Evolutionary conservation across 805 yeast genomes (phyloP).

Genomic region (Nakazawaea anatomiae): DNA sequence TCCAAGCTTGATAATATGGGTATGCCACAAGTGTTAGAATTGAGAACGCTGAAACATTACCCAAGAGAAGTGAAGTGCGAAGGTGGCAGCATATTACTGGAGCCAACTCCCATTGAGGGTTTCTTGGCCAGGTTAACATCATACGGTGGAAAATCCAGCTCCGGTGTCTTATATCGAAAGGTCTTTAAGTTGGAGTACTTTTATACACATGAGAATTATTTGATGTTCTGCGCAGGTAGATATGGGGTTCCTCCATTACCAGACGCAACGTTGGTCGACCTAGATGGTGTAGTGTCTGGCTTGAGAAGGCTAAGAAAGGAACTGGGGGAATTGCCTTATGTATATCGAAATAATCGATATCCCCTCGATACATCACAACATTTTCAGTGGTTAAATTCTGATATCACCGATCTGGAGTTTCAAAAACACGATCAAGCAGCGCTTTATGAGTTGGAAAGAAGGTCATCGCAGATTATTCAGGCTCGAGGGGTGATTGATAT

Average conservation of each 20-base stretch:
- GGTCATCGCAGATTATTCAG: conserved; percentile 45
- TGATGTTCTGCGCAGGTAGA: conserved; percentile 51
- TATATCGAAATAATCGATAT: conserved; percentile 49
- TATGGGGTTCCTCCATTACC: conserved; percentile 62
- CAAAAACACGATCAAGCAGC: conserved; percentile 50
- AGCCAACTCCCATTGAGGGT: conserved; percentile 81
- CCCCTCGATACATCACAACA: conserved; percentile 43
- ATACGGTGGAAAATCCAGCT: conserved; percentile 33
- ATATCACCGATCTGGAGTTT: conserved; percentile 32
- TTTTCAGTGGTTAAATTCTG: conserved; percentile 55
- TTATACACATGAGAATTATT: conserved; percentile 52
- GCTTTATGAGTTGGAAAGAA: conserved; percentile 58
- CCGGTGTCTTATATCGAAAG: conserved; percentile 25
- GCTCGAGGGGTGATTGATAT: conserved; percentile 63
- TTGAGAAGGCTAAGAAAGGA: conserved; percentile 17
- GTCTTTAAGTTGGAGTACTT: conserved; percentile 57
- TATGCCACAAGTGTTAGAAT: conserved; percentile 51
- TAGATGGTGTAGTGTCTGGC: conserved; percentile 23
- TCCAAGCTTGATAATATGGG: conserved; percentile 37
- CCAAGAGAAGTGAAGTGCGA: conserved; percentile 22
- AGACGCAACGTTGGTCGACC: conserved; percentile 16
- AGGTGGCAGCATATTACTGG: conserved; percentile 26
- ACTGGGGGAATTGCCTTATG: conserved; percentile 23
- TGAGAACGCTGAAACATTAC: conserved; percentile 41
- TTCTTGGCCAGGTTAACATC: conserved; percentile 56